Evolutionary conservation across 768 basidiomycete species (phyloP), one percentile per base, ranked within the genome.

Genomic region (Pulveroboletus ravenelii): DNA sequence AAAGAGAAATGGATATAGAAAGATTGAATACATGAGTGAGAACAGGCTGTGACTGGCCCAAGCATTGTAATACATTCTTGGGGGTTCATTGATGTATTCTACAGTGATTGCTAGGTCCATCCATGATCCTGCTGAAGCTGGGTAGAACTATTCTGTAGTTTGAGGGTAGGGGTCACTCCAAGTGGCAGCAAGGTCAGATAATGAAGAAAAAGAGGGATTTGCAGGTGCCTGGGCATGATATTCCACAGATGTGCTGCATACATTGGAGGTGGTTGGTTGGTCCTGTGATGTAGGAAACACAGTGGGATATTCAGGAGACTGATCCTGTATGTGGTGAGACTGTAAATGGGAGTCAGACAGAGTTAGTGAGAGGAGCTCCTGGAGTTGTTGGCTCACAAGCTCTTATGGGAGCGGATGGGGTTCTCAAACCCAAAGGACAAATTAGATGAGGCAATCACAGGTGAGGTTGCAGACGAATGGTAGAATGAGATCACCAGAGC

Each of bases 21-120:
- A 25, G 14, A 29, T 23, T 41, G 34, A 13, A 66, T 66, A 52
- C 27, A 66, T 66, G 2, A 66, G 53, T 0, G 64, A 62, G 18
- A 64, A 54, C n/a, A 57, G 13, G 14, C 57, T 60, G 36, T 36
- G 59, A 39, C 41, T 51, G 13, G 49, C 48, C n/a, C 48, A 64
- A 14, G 39, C 30, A 27, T 50, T 42, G 42, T 57, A 57, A 38
- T 55, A 59, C 18, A 52, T 34, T 15, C 38, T n/a, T 15, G 47
- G 15, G 9, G 55, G 35, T 42, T 52, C 47, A 2, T 52, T 18
- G 18, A 54, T 43, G 10, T 55, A 57, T n/a, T 57, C 54, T 9
- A 62, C 54, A 12, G 46, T 56, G 35, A 53, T 65, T 17, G 45
- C 62, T 20, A 59, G 35, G 5, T 51, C 50, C 4, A 47, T 41